Conservation (phyloP, 441 rosid species). For the Adansonia madagascariensis region DNA sequence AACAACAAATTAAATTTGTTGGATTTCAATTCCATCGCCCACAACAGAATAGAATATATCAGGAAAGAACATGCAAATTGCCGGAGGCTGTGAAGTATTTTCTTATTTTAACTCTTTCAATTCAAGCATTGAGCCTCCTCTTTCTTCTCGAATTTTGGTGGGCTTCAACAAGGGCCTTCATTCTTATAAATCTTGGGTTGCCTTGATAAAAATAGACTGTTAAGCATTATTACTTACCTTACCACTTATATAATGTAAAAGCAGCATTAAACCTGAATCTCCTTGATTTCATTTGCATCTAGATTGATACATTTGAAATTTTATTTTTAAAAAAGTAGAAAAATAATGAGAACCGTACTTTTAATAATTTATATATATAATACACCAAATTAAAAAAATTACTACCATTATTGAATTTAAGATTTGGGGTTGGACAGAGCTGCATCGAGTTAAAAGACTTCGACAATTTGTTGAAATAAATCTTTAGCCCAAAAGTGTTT, state of each 20-base stretch:
- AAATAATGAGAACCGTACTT: no score
- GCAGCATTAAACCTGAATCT: not conserved
- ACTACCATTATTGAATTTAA: no score
- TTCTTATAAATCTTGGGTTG: not conserved
- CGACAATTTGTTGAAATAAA: not conserved
- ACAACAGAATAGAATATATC: no score
- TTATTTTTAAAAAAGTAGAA: no score
- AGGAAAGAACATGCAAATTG: no score
- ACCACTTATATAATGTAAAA: not conserved
- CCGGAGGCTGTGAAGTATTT: no score
- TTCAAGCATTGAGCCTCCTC: not conserved
- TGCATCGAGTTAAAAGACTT: no score
- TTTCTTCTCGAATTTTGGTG: not conserved
- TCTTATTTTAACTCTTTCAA: not conserved
- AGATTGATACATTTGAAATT: not conserved
- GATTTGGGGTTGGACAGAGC: no score
- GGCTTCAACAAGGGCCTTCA: not conserved
- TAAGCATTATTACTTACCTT: not conserved
- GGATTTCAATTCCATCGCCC: not conserved
- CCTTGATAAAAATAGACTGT: no score
- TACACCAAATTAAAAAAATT: no score
- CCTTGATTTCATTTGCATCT: not conserved
- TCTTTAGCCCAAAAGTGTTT: not conserved
- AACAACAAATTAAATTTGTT: not conserved
- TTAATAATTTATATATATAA: no score